Percentiles rank a stretch among this genome's conserved stretches.
phyloP scores from a whole-genome alignment of 176 grass and related monocot genomes.

The Phyllostachys edulis region DNA sequence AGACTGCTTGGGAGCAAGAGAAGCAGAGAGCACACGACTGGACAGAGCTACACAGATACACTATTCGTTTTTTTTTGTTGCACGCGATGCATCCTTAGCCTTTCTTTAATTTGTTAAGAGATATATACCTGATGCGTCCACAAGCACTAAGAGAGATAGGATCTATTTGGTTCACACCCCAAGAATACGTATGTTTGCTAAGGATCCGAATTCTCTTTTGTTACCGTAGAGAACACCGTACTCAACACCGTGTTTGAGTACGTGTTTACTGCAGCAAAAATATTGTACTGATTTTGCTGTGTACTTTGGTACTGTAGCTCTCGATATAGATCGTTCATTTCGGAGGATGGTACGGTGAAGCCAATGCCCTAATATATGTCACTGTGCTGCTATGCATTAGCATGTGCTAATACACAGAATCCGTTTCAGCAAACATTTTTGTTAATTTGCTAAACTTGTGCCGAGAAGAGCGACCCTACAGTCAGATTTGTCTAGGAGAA shows the following conservation, averaged over 20 bases:
- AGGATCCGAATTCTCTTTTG: too few species aligned
- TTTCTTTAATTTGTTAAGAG: not conserved
- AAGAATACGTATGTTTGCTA: not conserved
- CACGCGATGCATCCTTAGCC: not conserved
- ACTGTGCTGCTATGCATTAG: too few species aligned
- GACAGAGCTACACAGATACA: not conserved
- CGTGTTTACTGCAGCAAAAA: too few species aligned
- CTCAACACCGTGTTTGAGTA: too few species aligned
- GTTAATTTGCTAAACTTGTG: not conserved
- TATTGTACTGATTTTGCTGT: too few species aligned
- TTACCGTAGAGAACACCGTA: too few species aligned
- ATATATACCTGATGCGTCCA: not conserved
- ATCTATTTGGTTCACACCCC: not conserved
- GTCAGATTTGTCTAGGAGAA: not conserved
- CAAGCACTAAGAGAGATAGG: not conserved
- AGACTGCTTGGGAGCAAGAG: not conserved
- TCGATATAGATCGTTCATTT: too few species aligned
- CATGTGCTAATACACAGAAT: too few species aligned
- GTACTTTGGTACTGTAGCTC: too few species aligned
- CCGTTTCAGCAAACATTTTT: not conserved
- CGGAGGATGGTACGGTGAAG: too few species aligned
- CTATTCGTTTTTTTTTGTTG: not conserved
- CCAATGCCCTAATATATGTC: too few species aligned
- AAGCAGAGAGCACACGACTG: not conserved
- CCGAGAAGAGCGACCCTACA: not conserved